phyloP scores from a whole-genome alignment of 257 asterid species.

The Scutellaria barbata region DNA sequence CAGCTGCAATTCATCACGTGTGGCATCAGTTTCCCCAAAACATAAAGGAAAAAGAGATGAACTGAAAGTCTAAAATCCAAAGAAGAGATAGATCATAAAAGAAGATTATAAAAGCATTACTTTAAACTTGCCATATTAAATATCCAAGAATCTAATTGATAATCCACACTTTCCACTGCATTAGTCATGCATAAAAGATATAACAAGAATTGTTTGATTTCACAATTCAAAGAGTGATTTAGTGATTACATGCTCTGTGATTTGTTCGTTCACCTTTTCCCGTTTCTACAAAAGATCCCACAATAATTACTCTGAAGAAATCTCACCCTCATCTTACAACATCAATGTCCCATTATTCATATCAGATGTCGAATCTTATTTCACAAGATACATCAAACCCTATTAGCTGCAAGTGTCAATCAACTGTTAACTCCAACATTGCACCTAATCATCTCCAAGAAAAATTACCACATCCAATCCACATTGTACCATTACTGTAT shows the following conservation, averaged over 20 bases:
- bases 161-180: background rate
- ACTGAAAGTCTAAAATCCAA: background rate
- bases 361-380: background rate
- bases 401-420: background rate
- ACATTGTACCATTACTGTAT: background rate
- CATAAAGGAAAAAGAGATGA: constrained; percentile 14
- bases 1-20: constrained; percentile 55
- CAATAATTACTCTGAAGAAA: background rate
- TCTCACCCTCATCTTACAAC: constrained; percentile 26
- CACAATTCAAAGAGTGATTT: background rate
- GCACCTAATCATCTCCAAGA: background rate
- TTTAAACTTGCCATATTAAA: background rate
- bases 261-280: background rate
- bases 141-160: background rate
- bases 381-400: background rate
- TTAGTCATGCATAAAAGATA: too few relatives aligned
- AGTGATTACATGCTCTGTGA: too few relatives aligned
- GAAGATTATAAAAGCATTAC: background rate
- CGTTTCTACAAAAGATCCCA: constrained; percentile 1
- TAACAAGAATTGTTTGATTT: background rate
- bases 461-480: background rate
- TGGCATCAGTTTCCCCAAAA: constrained; percentile 35
- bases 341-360: background rate
- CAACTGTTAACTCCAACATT: constrained; percentile 6
- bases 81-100: constrained; percentile 1